Base-by-base conservation (phyloP, 2,329 filamentous ascomycete genomes). In the Cladorrhinum sp. region DNA sequence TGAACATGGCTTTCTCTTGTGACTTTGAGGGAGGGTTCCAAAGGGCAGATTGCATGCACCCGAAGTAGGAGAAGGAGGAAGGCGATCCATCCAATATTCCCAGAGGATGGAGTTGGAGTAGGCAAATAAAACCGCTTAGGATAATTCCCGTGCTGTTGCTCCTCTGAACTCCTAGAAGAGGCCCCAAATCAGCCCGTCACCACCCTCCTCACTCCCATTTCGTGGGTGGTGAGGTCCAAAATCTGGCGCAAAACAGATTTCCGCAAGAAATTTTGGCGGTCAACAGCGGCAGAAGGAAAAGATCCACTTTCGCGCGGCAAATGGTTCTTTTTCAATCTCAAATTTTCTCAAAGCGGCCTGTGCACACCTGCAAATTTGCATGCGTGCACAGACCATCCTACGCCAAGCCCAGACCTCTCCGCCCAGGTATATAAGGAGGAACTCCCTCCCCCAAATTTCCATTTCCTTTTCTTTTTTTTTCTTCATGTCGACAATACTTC, bases 401-500 rank as follows among this genome's bases (percentile, higher is more conserved):
- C 10, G 1, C 42, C 42, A 5, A 28, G 26, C 26, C 4, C 26
- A 9, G 26, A 28, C 26, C 42, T 16, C 12, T 9, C 33, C 33
- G 3, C 33, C 12, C 54, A 28, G 50, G 57, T 82, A 82, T 81
- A 81, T 77, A 81, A 72, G 24, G 12, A 10, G 26, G 10, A 16
- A 66, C 36, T 55, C 60, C 65, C 71, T 66, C 67, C 70, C 65
- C 8, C 36, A 51, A 62, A 74, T 78, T 75, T 60, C 21, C 50
- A 64, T 72, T 68, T 70, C 72, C 71, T 77, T 77, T 71, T 72
- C 73, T 68, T 72, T 75, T 80, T 80, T 79, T 77, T 80, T 84
- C 76, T 76, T 81, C 74, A 83, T 77, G 81, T 82, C 82, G 82
- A 85, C 81, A 83, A 84, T 84, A 84, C 80, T 82, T 82, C 77